Evolutionary conservation across 176 grass and related monocot genomes (phyloP).

Genomic region (Dendrocalamus sinicus): DNA sequence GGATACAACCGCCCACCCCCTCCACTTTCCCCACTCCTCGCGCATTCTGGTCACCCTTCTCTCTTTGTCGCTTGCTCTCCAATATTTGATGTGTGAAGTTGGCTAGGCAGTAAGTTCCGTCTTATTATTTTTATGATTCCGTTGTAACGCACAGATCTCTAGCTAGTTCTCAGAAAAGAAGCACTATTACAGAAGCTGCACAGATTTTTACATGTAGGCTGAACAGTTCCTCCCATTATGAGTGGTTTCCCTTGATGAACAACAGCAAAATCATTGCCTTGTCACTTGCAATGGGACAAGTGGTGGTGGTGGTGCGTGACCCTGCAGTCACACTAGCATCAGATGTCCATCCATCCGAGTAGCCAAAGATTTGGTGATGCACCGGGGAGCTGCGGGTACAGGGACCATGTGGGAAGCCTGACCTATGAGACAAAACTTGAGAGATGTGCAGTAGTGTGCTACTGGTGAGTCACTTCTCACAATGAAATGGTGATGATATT

Average conservation of each 20-base stretch:
- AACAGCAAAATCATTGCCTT: neutral
- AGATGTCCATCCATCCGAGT: conserved; percentile 8
- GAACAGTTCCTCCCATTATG: neutral
- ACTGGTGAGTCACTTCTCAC: conserved; percentile 24
- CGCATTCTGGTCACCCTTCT: no score
- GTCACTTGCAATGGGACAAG: neutral
- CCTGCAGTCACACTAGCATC: conserved; percentile 25
- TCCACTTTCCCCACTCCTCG: no score
- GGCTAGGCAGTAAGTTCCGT: no score
- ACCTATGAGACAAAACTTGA: conserved; percentile 30
- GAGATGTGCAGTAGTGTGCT: neutral
- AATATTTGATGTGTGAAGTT: no score
- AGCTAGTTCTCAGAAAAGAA: no score
- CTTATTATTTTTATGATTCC: no score
- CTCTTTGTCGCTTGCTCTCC: no score
- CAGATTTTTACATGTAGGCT: neutral
- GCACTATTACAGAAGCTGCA: neutral
- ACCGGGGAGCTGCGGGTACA: conserved; percentile 10
- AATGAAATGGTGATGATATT: neutral
- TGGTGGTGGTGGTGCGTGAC: conserved; percentile 40
- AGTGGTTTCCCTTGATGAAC: neutral
- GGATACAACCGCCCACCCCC: no score
- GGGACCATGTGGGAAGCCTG: conserved; percentile 41
- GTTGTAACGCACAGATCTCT: no score
- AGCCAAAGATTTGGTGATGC: conserved; percentile 28